Conservation (phyloP, 441 rosid species). For the Dalechampia spathulata region DNA sequence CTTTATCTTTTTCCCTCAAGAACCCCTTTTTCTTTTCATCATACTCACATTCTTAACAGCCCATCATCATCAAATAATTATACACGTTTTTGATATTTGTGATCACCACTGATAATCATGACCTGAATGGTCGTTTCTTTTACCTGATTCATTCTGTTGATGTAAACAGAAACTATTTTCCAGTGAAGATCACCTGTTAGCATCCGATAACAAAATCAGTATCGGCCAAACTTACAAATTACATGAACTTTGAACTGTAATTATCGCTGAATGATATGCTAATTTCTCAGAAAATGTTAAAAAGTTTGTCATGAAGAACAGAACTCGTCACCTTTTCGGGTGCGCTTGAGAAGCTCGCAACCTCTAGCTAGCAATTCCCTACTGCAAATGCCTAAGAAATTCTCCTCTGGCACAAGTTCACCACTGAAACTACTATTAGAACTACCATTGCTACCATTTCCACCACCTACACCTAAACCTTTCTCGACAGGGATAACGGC, state of each 20-base stretch:
- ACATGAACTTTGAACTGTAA: no score
- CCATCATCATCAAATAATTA: conserved; percentile 51
- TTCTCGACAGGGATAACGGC: conserved; percentile 89
- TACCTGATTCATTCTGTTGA: conserved; percentile 77
- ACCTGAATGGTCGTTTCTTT: neutral
- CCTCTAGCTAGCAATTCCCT: conserved; percentile 88
- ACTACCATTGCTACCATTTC: conserved; percentile 43
- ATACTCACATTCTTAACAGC: conserved; percentile 21
- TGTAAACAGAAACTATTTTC: conserved; percentile 84
- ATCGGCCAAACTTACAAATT: no score
- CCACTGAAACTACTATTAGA: conserved; percentile 54
- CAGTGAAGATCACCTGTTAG: conserved; percentile 54
- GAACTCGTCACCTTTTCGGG: conserved; percentile 58
- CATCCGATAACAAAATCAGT: neutral
- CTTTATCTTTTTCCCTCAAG: conserved; percentile 22
- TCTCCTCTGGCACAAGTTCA: conserved; percentile 59
- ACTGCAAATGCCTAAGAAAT: conserved; percentile 68
- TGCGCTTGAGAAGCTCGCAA: conserved; percentile 83
- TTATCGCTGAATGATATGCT: no score
- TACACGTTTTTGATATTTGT: conserved; percentile 13
- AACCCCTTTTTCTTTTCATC: conserved; percentile 19
- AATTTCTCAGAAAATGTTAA: no score
- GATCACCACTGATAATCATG: neutral
- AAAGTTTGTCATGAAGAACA: no score
- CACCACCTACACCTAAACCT: conserved; percentile 36